Evolutionary conservation across 768 basidiomycete genomes (phyloP).

Genomic region (Lactarius indigo): DNA sequence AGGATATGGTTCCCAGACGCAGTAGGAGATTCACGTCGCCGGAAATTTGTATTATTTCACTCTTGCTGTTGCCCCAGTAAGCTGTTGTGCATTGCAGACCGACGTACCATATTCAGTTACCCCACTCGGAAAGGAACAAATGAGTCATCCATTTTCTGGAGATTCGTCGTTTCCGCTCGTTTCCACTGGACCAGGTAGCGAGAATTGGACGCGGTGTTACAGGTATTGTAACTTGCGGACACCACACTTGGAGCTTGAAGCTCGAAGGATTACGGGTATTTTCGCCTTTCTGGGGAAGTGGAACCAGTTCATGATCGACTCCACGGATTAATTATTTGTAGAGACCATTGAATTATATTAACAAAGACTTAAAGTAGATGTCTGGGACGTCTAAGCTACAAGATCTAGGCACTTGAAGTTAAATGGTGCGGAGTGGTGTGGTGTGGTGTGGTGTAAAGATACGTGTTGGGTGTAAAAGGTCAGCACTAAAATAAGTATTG

Average conservation of each 20-base stretch:
- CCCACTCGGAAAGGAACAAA: not conserved
- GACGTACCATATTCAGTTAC: not conserved
- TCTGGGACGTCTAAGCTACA: conserved; percentile 12
- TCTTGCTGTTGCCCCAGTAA: not conserved
- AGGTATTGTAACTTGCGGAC: not conserved
- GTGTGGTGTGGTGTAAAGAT: not conserved
- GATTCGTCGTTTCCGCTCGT: not conserved
- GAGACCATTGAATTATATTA: not conserved
- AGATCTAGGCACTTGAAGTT: not conserved
- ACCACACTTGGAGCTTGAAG: not conserved
- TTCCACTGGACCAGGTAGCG: too few relatives aligned
- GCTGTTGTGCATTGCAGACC: not conserved
- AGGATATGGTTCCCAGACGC: conserved; percentile 89
- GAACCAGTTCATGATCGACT: not conserved
- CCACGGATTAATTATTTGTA: not conserved
- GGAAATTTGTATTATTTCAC: conserved; percentile 10
- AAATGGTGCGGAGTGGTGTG: not conserved
- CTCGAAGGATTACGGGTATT: not conserved
- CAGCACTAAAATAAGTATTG: not conserved
- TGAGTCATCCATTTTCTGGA: not conserved
- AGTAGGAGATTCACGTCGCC: conserved; percentile 41
- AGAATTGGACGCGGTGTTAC: too few relatives aligned
- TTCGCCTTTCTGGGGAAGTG: not conserved
- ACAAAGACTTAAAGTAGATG: not conserved
- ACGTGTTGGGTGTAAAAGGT: not conserved